Percentiles rank a stretch among this genome's conserved stretches.
Evolutionary conservation across 768 basidiomycete species (phyloP).

Genomic region (Multifurca ochricompacta): DNA sequence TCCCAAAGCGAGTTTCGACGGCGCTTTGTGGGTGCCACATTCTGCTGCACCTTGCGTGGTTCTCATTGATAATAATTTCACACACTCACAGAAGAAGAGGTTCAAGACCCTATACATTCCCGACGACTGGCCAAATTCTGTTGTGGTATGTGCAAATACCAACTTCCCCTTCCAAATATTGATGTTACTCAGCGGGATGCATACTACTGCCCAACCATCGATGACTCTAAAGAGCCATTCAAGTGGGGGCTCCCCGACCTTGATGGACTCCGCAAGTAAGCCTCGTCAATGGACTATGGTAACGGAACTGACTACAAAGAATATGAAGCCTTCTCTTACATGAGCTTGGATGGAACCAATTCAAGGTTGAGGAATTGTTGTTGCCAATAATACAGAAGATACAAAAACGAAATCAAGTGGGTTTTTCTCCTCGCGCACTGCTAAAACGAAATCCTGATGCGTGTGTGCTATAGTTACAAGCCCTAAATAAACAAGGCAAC

Average conservation of each 20-base stretch:
- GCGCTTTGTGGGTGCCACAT: slow-evolving; percentile 62
- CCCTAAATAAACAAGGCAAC: slow-evolving; percentile 69
- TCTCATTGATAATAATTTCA: background rate
- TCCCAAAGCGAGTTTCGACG: slow-evolving; percentile 70
- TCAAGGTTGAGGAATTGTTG: slow-evolving; percentile 85
- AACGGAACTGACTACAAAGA: slow-evolving; percentile 15
- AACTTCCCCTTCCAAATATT: background rate
- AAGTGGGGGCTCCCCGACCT: slow-evolving; percentile 98
- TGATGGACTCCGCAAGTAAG: slow-evolving; percentile 78
- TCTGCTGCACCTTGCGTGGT: background rate
- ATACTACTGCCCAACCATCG: slow-evolving; percentile 87
- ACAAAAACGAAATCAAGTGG: slow-evolving; percentile 69
- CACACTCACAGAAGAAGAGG: slow-evolving; percentile 64
- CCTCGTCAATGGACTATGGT: slow-evolving; percentile 20
- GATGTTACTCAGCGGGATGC: slow-evolving; percentile 61
- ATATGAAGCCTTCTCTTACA: slow-evolving; percentile 53
- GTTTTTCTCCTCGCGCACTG: slow-evolving; percentile 20
- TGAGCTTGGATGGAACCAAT: slow-evolving; percentile 75
- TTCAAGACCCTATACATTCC: slow-evolving; percentile 78
- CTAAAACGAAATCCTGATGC: background rate
- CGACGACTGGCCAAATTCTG: slow-evolving; percentile 85
- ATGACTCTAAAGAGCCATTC: slow-evolving; percentile 87
- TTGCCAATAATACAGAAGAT: slow-evolving; percentile 88
- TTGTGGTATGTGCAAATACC: slow-evolving; percentile 52
- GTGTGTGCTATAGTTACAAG: slow-evolving; percentile 37